These are phyloP conservation scores for Linanthus parryae DNA, from an alignment of 148 eudicot species.

Conservation along the genomic window DNA sequence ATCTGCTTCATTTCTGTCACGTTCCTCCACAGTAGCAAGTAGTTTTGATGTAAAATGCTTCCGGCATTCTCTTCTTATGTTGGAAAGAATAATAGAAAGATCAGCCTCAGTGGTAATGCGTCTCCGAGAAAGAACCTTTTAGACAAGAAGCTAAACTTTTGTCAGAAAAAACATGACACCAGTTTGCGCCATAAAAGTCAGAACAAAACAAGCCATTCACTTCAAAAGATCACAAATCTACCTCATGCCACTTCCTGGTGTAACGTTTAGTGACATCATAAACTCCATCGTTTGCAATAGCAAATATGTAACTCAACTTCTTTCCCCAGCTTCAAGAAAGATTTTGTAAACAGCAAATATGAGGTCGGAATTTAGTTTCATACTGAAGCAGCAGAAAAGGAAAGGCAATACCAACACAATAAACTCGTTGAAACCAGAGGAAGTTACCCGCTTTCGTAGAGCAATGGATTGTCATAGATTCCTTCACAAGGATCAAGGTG, in stretches of 20 bases:
- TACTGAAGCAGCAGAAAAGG: not conserved
- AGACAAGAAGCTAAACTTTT: too few species aligned
- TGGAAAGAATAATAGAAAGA: constrained; percentile 41
- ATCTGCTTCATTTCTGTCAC: constrained; percentile 55
- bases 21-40: constrained; percentile 50
- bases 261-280: constrained; percentile 97
- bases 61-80: constrained; percentile 62
- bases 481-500: constrained; percentile 99
- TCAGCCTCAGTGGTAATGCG: constrained; percentile 55
- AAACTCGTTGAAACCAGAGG: not conserved
- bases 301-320: constrained; percentile 71
- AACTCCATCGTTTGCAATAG: constrained; percentile 84
- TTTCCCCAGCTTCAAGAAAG: constrained; percentile 63
- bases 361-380: constrained; percentile 1
- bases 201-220: constrained; percentile 1
- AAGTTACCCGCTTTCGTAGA: constrained; percentile 95
- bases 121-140: constrained; percentile 72
- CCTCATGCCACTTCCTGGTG: constrained; percentile 97
- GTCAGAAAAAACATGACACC: too few species aligned
- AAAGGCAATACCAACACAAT: constrained; percentile 1
- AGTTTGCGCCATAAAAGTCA: not conserved
- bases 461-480: constrained; percentile 79
- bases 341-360: not conserved
- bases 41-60: constrained; percentile 36
- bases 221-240: constrained; percentile 14